A percentile compares a stretch with the other conserved stretches of the same genome.
Evolutionary conservation across 805 yeast genomes (phyloP).

Genomic region (Candida insectalens): DNA sequence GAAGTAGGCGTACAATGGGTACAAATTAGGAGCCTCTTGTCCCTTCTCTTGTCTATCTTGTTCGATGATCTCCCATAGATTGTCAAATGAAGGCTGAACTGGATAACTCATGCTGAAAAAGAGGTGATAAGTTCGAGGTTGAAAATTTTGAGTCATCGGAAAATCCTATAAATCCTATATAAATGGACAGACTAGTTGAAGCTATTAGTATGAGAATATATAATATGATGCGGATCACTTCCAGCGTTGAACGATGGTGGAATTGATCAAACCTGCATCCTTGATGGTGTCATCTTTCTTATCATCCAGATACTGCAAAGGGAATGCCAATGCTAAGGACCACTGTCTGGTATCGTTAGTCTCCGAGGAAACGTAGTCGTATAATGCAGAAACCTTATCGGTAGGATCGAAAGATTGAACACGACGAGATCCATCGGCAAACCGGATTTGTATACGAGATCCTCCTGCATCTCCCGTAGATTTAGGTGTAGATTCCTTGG

Average conservation of each 20-base stretch:
- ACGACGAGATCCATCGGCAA: conserved; percentile 65
- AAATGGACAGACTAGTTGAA: neutral
- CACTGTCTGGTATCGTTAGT: conserved; percentile 39
- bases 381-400: conserved; percentile 58
- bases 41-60: conserved; percentile 21
- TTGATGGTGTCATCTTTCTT: conserved; percentile 48
- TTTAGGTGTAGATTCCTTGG: conserved; percentile 3
- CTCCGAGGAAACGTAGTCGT: conserved; percentile 52
- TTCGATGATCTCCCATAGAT: conserved; percentile 30
- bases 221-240: conserved; percentile 14
- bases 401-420: conserved; percentile 53
- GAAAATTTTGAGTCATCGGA: neutral
- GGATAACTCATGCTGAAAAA: conserved; percentile 3
- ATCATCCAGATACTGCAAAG: conserved; percentile 61
- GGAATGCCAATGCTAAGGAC: conserved; percentile 71
- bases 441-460: conserved; percentile 68
- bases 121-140: neutral
- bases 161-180: neutral
- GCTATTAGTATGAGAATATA: neutral
- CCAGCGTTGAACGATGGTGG: conserved; percentile 92
- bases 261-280: conserved; percentile 68
- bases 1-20: conserved; percentile 70
- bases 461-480: conserved; percentile 33
- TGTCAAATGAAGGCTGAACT: conserved; percentile 43
- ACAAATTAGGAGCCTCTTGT: conserved; percentile 47